phyloP scores from a whole-genome alignment of 1,139 yeast species.

The Pichia sp. region DNA sequence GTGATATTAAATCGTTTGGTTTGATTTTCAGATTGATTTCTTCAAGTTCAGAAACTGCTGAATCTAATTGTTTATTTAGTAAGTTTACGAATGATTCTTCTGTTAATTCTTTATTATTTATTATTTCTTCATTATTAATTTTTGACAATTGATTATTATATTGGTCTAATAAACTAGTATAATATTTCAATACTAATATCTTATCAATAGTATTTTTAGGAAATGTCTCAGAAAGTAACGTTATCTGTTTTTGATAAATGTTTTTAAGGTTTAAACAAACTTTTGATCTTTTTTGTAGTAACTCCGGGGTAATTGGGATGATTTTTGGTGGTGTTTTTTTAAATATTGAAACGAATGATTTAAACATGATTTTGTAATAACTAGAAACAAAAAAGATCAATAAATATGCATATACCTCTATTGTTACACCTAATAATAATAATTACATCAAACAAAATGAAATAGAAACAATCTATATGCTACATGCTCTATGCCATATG shows the following conservation, averaged over 20 bases:
- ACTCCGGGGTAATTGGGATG: conserved; percentile 13
- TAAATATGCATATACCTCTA: neutral
- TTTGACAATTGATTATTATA: conserved; percentile 3
- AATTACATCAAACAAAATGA: too few relatives aligned
- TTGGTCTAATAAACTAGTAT: conserved; percentile 1
- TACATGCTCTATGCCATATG: too few relatives aligned
- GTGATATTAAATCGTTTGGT: conserved; percentile 16
- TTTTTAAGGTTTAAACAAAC: conserved; percentile 7
- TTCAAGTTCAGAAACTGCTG: conserved; percentile 21
- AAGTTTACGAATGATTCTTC: conserved; percentile 9
- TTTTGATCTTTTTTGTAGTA: conserved; percentile 8
- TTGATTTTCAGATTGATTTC: conserved; percentile 16
- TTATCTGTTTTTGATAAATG: conserved; percentile 14
- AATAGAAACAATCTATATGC: too few relatives aligned
- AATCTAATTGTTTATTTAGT: conserved; percentile 11
- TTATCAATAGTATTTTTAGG: neutral
- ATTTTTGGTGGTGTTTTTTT: conserved; percentile 4
- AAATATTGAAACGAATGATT: conserved; percentile 8
- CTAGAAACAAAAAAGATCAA: neutral
- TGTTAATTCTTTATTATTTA: neutral
- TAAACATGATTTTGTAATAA: conserved; percentile 9
- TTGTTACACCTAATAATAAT: neutral
- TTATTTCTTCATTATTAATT: neutral
- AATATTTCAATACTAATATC: conserved; percentile 9
- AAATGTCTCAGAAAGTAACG: conserved; percentile 3